Base-by-base conservation (phyloP, 306 rosid genomes). In the Dalbergia cochinchinensis region DNA sequence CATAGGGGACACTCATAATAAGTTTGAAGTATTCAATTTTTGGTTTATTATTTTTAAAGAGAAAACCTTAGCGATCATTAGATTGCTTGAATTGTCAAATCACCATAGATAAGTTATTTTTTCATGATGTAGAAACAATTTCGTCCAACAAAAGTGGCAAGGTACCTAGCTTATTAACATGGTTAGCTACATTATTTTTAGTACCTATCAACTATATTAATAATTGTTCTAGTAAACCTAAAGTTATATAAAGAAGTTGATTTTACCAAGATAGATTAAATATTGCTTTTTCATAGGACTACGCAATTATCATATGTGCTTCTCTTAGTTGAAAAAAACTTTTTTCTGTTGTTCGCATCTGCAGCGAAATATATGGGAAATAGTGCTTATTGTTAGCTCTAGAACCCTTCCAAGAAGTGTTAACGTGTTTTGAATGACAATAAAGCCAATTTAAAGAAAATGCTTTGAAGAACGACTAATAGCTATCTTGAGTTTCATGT, bases 221-320 rank as follows among this genome's bases (percentile, higher is more conserved):
- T 37, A 37, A 37, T 37, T 37, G 7, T 37, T 37, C 41, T 37
- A 7, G 41, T 8, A 11, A 9, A 37, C 12, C 16, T 19, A 41
- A 42, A n/a, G 11, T 41, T 67, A 26, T 67, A 26, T 26, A 26
- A 26, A 26, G 31, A 26, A 26, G 31, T 26, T 26, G 31, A 26
- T 3, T 1, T 26, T 26, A 26, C 31, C 20, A n/a, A 44, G 34
- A 45, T 26, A 22, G 26, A 75, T 44, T 31, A 61, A 59, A 8
- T 80, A 94, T 26, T 26, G 97, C 97, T 91, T 94, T 80, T 90
- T 97, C 0, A 97, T 97, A 72, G 97, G 86, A 71, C 99, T 94
- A 48, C 82, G 84, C 87, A 94, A 26, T 26, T 26, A 73, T 35
- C 99, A 81, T 0, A 94, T 84, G 39, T 97, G 99, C 84, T 91